phyloP scores from a whole-genome alignment of 2,329 filamentous ascomycete species.

The Scytalidium lignicola region DNA sequence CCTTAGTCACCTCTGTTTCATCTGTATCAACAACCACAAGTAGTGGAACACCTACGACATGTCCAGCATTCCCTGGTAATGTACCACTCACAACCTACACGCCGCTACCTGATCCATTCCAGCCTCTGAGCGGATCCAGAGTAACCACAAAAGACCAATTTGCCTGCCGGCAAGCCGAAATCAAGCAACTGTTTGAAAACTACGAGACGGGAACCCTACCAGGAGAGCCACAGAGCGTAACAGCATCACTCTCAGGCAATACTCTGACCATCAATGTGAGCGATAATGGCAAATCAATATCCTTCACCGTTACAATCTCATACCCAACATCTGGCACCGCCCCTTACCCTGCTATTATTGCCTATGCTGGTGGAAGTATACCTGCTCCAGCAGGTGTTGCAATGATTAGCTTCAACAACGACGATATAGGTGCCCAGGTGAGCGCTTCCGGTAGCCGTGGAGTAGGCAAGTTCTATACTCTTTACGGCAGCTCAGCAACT shows the following conservation, averaged over 20 bases:
- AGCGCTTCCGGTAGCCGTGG: constrained; percentile 40
- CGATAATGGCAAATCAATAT: constrained; percentile 37
- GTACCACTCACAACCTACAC: constrained; percentile 1
- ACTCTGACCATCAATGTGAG: constrained; percentile 34
- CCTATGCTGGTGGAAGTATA: constrained; percentile 47
- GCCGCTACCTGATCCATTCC: constrained; percentile 10
- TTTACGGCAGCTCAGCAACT: constrained; percentile 51
- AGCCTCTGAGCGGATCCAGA: constrained; percentile 26
- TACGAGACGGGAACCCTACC: constrained; percentile 46
- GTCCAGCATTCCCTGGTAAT: background rate
- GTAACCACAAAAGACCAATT: constrained; percentile 40
- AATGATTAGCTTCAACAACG: constrained; percentile 52
- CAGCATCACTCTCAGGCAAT: constrained; percentile 37
- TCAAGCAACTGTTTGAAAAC: constrained; percentile 41
- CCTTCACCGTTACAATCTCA: constrained; percentile 36
- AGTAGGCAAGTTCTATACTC: constrained; percentile 52
- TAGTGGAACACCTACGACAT: background rate
- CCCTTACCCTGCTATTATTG: constrained; percentile 48
- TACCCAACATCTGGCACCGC: constrained; percentile 33
- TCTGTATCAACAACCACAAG: background rate
- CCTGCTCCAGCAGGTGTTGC: constrained; percentile 38
- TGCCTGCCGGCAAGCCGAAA: constrained; percentile 42
- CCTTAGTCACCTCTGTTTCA: background rate
- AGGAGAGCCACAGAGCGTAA: constrained; percentile 37
- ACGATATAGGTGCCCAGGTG: constrained; percentile 37